Percentiles rank a stretch among this genome's conserved stretches.
These are phyloP conservation scores for Chrysophaeum taylorii DNA, from an alignment of 352 stramenopile genomes.

Conservation along the genomic window DNA sequence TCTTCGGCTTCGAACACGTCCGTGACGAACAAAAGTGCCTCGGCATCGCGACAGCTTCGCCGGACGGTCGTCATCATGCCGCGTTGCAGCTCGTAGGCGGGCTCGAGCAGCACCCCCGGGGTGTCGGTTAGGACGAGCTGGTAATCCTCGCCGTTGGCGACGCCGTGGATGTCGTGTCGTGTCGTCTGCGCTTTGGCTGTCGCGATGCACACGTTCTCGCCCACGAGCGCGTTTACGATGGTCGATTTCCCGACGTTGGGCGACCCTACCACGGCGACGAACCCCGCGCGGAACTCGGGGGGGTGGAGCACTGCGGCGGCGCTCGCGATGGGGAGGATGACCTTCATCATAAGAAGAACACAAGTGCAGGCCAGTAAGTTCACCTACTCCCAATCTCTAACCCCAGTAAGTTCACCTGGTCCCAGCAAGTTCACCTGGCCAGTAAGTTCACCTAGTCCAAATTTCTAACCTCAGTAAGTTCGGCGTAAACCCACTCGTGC, in stretches of 20 bases:
- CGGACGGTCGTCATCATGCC: conserved; percentile 54
- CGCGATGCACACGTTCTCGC: conserved; percentile 46
- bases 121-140: conserved; percentile 53
- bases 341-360: no score
- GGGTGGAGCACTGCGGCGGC: no score
- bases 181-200: conserved; percentile 53
- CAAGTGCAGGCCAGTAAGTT: no score
- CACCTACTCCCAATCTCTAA: no score
- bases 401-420: no score
- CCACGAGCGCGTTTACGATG: conserved; percentile 48
- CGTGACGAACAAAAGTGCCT: conserved; percentile 51
- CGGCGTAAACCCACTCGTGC: no score
- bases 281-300: conserved; percentile 43
- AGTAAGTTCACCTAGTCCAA: no score
- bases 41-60: conserved; percentile 38
- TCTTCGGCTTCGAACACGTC: conserved; percentile 37
- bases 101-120: conserved; percentile 45
- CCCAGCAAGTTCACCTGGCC: no score
- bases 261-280: conserved; percentile 40
- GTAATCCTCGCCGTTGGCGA: conserved; percentile 34
- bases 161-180: conserved; percentile 50
- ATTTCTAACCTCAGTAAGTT: no score
- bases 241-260: conserved; percentile 63
- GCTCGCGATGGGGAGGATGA: no score
- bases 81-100: conserved; percentile 50